Base-by-base conservation (phyloP, 116 monocot genomes). In the Posidonia oceanica region DNA sequence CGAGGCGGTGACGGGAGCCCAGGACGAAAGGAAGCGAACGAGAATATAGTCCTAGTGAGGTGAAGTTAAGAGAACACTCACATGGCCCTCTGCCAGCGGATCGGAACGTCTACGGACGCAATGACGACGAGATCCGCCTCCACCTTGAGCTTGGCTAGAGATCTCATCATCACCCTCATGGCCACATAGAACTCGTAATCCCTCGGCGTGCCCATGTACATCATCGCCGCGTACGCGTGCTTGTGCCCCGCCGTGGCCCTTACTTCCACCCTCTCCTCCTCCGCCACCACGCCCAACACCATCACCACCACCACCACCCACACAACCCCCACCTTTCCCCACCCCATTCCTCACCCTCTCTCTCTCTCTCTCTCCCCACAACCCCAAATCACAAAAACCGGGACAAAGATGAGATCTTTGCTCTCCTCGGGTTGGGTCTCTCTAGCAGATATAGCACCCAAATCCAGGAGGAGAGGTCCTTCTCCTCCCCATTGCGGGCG, bases 141-240 rank as follows among this genome's bases (percentile, higher is more conserved):
- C 37, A 84, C 82, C 14, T 67, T 52, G 66, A 90, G 84, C 71
- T 23, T 70, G 53, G 69, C 59, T 12, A 90, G 86, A 2, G 90
- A 90, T 21, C 86, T 67, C 76, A 90, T 75, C 90, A 90, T 86
- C 57, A 90, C 90, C 61, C 86, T 67, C 44, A 73, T 71, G 23
- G 90, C 96, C 40, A 96, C 88, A 75, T 86, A 96, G 78, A 91
- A 96, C 85, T 96, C 96, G 79, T 96, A 96, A 72, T 96, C 96
- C 63, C 96, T 81, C 63, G 96, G 96, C 54, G 96, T 96, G 38
- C 96, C 96, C 96, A 96, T 91, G 78, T 95, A 95, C 95, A 95
- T 95, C 91, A 95, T 95, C 70, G 88, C 84, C 67, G 80, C 95
- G 70, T 95, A 95, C 2, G 95, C 95, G 83, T 95, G 75, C 75